A percentile compares a stretch with the other conserved stretches of the same genome.
Conservation (phyloP, 345 rosid genomes). For the Nephelium lappaceum region DNA sequence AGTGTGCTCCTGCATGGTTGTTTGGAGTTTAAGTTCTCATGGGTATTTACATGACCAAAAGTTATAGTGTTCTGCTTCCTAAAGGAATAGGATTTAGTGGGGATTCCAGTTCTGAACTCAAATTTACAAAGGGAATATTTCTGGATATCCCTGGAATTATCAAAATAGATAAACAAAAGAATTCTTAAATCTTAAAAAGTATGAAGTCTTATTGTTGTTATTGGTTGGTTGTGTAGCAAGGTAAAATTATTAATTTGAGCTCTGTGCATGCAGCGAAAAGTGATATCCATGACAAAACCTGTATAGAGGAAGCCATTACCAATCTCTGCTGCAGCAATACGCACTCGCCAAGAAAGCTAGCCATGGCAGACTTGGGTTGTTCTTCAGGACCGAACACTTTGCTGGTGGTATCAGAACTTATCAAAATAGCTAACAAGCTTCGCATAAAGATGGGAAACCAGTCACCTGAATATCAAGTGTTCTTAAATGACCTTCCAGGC, state of each 20-base stretch:
- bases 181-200: too few relatives aligned
- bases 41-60: too few relatives aligned
- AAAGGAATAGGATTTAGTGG: too few relatives aligned
- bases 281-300: constrained; percentile 48
- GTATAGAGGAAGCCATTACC: constrained; percentile 48
- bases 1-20: too few relatives aligned
- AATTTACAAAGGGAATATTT: too few relatives aligned
- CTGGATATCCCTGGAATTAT: too few relatives aligned
- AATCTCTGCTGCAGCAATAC: constrained; percentile 26
- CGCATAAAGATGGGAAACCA: constrained; percentile 17
- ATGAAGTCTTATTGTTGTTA: too few relatives aligned
- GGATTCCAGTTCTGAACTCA: too few relatives aligned
- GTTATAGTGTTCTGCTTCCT: too few relatives aligned
- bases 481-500: constrained; percentile 55
- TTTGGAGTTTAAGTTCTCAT: too few relatives aligned
- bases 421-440: constrained; percentile 27
- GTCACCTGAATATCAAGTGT: constrained; percentile 47
- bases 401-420: constrained; percentile 32
- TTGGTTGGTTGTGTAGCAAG: too few relatives aligned
- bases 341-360: constrained; percentile 38
- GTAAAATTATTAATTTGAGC: neutral
- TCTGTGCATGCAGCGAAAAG: constrained; percentile 31
- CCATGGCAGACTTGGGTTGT: constrained; percentile 85
- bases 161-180: too few relatives aligned
- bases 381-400: constrained; percentile 84